Percentiles rank a stretch among this genome's conserved stretches.
phyloP scores from a whole-genome alignment of 176 grass and related monocot species.

The Thalia dealbata region DNA sequence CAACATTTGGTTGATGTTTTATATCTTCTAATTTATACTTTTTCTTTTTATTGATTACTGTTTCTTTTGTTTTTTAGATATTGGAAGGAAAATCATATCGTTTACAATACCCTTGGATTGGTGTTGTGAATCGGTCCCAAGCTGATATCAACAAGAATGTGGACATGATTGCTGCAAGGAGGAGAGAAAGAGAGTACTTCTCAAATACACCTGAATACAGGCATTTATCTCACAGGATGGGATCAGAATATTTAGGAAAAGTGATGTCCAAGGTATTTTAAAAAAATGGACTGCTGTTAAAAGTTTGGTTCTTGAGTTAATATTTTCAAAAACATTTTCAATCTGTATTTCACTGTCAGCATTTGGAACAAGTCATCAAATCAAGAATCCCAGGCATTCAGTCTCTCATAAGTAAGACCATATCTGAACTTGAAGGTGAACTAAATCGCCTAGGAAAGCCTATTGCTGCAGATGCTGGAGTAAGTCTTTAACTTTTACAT shows the following conservation, averaged over 20 bases:
- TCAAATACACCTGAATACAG: conserved; percentile 19
- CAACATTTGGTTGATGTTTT: not conserved
- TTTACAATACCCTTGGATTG: conserved; percentile 19
- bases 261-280: conserved; percentile 11
- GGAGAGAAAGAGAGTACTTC: conserved; percentile 20
- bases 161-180: conserved; percentile 22
- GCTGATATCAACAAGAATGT: conserved; percentile 21
- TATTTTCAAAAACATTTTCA: not conserved
- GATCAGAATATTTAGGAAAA: conserved; percentile 22
- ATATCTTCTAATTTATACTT: too few relatives aligned
- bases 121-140: conserved; percentile 22
- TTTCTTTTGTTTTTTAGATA: conserved; percentile 7
- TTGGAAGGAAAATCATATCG: conserved; percentile 19
- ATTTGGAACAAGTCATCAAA: conserved; percentile 22
- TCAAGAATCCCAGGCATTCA: conserved; percentile 21
- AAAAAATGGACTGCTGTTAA: not conserved
- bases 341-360: not conserved
- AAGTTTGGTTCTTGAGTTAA: not conserved
- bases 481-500: not conserved
- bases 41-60: not conserved
- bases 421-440: conserved; percentile 19
- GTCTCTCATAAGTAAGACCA: conserved; percentile 19
- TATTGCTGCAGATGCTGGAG: conserved; percentile 21
- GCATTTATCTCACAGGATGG: conserved; percentile 20
- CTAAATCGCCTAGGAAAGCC: conserved; percentile 14